These are phyloP conservation scores for Marasmius oreades DNA, from an alignment of 1,284 basidiomycete species.

Conservation along the genomic window DNA sequence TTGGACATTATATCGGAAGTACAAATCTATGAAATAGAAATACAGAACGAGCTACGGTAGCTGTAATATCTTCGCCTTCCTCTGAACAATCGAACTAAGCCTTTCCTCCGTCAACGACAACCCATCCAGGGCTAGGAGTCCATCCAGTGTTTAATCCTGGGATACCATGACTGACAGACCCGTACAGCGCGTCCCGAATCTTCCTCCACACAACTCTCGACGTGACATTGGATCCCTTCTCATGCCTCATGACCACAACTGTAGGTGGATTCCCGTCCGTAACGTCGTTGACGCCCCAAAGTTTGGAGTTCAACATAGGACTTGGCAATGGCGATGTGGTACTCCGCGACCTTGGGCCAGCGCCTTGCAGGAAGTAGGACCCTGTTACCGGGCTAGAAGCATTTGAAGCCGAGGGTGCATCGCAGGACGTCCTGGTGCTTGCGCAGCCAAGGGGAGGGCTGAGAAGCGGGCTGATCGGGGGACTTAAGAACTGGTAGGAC, in stretches of 20 bases:
- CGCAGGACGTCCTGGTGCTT: conserved; percentile 12
- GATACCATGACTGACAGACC: background rate
- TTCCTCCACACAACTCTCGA: conserved; percentile 74
- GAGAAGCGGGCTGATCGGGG: conserved; percentile 8
- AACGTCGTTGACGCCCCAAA: conserved; percentile 32
- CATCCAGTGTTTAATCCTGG: background rate
- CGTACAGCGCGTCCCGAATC: conserved; percentile 43
- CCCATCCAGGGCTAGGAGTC: background rate
- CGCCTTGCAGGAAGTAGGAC: background rate
- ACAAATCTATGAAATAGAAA: background rate
- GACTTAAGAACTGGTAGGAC: conserved; percentile 5
- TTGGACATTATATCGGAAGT: too few relatives aligned
- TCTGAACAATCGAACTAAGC: conserved; percentile 7
- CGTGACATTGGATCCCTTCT: conserved; percentile 84
- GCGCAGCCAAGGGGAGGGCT: conserved; percentile 6
- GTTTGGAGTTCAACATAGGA: conserved; percentile 43
- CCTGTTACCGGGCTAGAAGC: background rate
- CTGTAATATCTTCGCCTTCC: background rate
- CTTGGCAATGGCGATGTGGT: conserved; percentile 23
- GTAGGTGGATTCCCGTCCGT: conserved; percentile 54
- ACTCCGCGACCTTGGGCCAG: background rate
- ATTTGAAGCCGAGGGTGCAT: background rate
- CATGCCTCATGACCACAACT: conserved; percentile 72
- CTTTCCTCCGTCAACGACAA: conserved; percentile 10
- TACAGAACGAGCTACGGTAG: background rate